These are phyloP conservation scores for Mortierella sp. DNA, from an alignment of 371 early-diverging fungal genomes.

Conservation along the genomic window DNA sequence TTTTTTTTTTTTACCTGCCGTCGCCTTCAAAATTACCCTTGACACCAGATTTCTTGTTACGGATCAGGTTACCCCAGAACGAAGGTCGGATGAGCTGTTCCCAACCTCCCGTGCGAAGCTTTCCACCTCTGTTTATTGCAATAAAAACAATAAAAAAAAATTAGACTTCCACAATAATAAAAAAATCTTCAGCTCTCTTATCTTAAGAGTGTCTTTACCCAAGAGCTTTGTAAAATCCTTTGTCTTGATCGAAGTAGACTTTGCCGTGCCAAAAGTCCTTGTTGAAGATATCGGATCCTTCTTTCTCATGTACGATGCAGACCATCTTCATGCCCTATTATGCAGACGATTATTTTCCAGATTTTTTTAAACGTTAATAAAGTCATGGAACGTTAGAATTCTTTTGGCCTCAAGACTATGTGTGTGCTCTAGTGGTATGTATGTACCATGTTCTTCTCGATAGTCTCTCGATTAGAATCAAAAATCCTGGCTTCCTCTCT, in stretches of 20 bases:
- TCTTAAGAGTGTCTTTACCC: too few relatives aligned
- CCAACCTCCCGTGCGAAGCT: constrained; percentile 47
- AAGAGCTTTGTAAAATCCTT: constrained; percentile 57
- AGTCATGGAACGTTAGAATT: too few relatives aligned
- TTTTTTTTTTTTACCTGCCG: constrained; percentile 21
- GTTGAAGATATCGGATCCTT: constrained; percentile 56
- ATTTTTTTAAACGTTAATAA: too few relatives aligned
- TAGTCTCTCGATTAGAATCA: constrained; percentile 26
- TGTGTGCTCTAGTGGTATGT: too few relatives aligned
- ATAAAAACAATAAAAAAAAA: too few relatives aligned
- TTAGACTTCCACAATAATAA: too few relatives aligned
- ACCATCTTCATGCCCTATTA: constrained; percentile 54
- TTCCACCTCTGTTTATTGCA: constrained; percentile 35
- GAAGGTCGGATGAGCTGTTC: constrained; percentile 30
- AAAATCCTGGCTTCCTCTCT: constrained; percentile 59
- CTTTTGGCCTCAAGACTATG: too few relatives aligned
- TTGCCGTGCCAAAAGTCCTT: constrained; percentile 57
- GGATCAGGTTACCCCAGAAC: constrained; percentile 42
- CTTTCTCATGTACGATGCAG: constrained; percentile 60
- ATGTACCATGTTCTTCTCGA: constrained; percentile 47
- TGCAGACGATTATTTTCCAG: too few relatives aligned
- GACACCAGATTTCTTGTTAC: constrained; percentile 50
- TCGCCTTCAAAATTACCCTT: constrained; percentile 52
- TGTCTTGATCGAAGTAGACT: constrained; percentile 54
- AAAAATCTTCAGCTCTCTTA: too few relatives aligned